A percentile compares a stretch with the other conserved stretches of the same genome.
Evolutionary conservation across 1,139 yeast genomes (phyloP).

Genomic region (Lodderomyces elongisporus): DNA sequence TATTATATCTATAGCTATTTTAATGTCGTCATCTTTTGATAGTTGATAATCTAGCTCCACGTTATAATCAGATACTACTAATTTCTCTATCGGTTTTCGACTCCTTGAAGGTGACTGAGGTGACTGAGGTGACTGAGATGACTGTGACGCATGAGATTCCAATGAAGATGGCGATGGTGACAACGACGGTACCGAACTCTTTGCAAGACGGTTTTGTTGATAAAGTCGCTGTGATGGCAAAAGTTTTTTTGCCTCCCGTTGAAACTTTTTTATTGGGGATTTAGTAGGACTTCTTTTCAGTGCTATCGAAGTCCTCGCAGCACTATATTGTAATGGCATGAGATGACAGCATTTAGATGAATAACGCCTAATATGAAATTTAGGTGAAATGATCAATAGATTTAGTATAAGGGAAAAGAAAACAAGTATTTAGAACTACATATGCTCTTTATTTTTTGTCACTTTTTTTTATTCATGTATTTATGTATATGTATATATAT

Average conservation of each 20-base stretch:
- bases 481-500: too few relatives aligned
- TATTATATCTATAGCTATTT: constrained; percentile 32
- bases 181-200: background rate
- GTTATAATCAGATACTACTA: constrained; percentile 29
- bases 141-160: too few relatives aligned
- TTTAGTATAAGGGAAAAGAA: too few relatives aligned
- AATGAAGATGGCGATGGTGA: constrained; percentile 1
- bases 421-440: too few relatives aligned
- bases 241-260: constrained; percentile 19
- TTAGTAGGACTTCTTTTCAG: constrained; percentile 14
- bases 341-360: background rate
- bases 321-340: constrained; percentile 28
- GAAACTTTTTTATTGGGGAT: constrained; percentile 23
- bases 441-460: too few relatives aligned
- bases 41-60: constrained; percentile 40
- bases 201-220: constrained; percentile 14
- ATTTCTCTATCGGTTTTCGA: constrained; percentile 9
- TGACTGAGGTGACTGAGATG: too few relatives aligned
- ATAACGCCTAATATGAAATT: too few relatives aligned
- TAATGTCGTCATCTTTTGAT: constrained; percentile 25
- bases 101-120: constrained; percentile 5
- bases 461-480: too few relatives aligned
- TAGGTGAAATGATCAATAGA: too few relatives aligned
- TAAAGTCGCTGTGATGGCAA: constrained; percentile 26
- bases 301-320: constrained; percentile 38